Conservation (phyloP, 106 monocot genomes). For the Phalaenopsis aphrodite region DNA sequence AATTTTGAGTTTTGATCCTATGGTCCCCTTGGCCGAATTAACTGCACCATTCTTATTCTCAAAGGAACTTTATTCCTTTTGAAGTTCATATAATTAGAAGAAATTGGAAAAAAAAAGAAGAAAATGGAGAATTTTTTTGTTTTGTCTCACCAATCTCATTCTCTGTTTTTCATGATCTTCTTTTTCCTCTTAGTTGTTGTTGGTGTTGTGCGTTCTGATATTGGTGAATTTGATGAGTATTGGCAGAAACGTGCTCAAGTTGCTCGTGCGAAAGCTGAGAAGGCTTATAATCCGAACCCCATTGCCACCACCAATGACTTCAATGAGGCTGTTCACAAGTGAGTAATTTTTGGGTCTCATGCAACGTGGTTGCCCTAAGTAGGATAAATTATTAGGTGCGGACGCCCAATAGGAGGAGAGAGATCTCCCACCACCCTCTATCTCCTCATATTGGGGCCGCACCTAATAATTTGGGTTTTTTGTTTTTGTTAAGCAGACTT, state of each 20-base stretch:
- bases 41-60: neutral
- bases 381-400: too few species aligned
- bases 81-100: neutral
- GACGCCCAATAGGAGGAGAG: too few species aligned
- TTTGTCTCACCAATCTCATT: neutral
- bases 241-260: constrained; percentile 1
- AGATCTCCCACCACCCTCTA: too few species aligned
- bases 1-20: neutral
- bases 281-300: constrained; percentile 13
- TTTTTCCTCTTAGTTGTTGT: neutral
- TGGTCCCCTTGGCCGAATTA: neutral
- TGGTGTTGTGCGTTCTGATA: neutral
- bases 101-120: neutral
- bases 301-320: constrained; percentile 17
- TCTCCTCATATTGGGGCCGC: too few species aligned
- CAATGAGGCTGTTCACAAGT: constrained; percentile 20
- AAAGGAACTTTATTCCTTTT: neutral
- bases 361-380: too few species aligned
- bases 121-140: neutral
- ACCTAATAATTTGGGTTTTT: too few species aligned
- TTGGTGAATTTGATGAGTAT: constrained; percentile 9
- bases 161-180: neutral
- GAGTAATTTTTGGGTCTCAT: neutral
- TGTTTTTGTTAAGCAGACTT: too few species aligned
- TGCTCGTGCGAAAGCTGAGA: neutral